These are phyloP conservation scores for Neolentinus lepideus DNA, from an alignment of 1,284 basidiomycete genomes.

Conservation along the genomic window DNA sequence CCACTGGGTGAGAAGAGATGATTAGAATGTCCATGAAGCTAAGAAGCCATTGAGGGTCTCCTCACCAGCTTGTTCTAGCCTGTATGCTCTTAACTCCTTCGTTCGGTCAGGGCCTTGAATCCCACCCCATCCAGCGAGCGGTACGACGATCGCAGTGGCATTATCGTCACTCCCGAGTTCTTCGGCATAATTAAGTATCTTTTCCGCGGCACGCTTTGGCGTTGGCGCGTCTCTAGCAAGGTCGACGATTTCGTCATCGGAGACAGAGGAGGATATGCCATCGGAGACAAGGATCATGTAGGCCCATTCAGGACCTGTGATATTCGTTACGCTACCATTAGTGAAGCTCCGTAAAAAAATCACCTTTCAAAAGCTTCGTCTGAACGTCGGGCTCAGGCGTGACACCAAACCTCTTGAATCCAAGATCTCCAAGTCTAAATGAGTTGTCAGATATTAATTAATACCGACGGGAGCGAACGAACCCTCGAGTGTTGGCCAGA, in stretches of 20 bases:
- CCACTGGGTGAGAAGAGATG: conserved; percentile 32
- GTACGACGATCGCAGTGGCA: conserved; percentile 87
- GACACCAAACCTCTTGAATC: conserved; percentile 86
- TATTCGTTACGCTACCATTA: background rate
- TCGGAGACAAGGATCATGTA: conserved; percentile 83
- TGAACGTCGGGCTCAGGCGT: conserved; percentile 94
- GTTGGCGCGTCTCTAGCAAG: conserved; percentile 69
- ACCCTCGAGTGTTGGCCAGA: conserved; percentile 90
- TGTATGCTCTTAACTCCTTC: conserved; percentile 74
- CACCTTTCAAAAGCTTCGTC: conserved; percentile 71
- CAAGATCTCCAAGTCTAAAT: conserved; percentile 80
- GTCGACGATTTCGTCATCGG: conserved; percentile 93
- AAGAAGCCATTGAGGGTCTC: conserved; percentile 1
- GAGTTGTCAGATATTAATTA: conserved; percentile 7
- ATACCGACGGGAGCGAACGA: conserved; percentile 14
- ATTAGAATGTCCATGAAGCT: background rate
- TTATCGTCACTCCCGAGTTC: conserved; percentile 91
- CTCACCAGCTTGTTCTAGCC: conserved; percentile 63
- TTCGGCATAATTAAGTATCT: conserved; percentile 84
- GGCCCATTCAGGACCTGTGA: conserved; percentile 65
- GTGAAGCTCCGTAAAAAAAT: conserved; percentile 8
- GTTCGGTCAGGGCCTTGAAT: conserved; percentile 77
- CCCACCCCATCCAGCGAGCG: conserved; percentile 88
- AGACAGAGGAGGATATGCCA: conserved; percentile 85
- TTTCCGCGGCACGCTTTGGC: conserved; percentile 77